These are phyloP conservation scores for Aspergillus sp. DNA, from an alignment of 2,329 filamentous ascomycete genomes.

Conservation along the genomic window DNA sequence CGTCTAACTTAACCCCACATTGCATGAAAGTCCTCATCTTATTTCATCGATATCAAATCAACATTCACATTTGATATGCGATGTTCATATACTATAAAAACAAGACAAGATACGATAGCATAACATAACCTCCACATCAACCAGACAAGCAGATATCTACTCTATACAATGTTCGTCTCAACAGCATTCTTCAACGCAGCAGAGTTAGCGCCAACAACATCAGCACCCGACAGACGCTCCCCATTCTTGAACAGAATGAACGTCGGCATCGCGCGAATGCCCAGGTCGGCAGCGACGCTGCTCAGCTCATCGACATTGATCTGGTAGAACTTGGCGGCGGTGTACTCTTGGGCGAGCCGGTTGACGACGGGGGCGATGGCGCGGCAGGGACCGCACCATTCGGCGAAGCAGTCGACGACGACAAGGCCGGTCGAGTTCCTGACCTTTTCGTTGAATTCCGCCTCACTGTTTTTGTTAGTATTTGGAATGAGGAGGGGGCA, in stretches of 20 bases:
- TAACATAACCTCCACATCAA: too few species aligned
- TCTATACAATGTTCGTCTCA: constrained; percentile 6
- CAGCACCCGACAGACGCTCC: constrained; percentile 19
- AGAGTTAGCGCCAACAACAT: constrained; percentile 23
- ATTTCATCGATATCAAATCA: too few species aligned
- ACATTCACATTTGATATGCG: too few species aligned
- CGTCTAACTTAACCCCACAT: too few species aligned
- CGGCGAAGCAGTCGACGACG: constrained; percentile 49
- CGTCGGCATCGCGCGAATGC: constrained; percentile 43
- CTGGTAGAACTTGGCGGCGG: constrained; percentile 47
- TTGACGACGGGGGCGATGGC: constrained; percentile 48
- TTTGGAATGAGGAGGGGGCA: background rate
- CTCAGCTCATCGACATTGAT: constrained; percentile 50
- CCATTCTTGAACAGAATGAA: constrained; percentile 38
- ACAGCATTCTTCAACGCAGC: constrained; percentile 22
- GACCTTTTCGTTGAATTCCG: constrained; percentile 49
- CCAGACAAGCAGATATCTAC: background rate
- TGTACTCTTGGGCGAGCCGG: constrained; percentile 45
- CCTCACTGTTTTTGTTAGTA: constrained; percentile 44
- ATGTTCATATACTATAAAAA: too few species aligned
- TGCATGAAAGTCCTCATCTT: too few species aligned
- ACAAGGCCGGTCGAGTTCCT: constrained; percentile 44
- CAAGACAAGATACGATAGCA: too few species aligned
- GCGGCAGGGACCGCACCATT: constrained; percentile 54
- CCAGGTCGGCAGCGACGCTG: constrained; percentile 44